These are phyloP conservation scores for Sorghum bicolor DNA, from an alignment of 176 grass and related monocot species.

Conservation along the genomic window DNA sequence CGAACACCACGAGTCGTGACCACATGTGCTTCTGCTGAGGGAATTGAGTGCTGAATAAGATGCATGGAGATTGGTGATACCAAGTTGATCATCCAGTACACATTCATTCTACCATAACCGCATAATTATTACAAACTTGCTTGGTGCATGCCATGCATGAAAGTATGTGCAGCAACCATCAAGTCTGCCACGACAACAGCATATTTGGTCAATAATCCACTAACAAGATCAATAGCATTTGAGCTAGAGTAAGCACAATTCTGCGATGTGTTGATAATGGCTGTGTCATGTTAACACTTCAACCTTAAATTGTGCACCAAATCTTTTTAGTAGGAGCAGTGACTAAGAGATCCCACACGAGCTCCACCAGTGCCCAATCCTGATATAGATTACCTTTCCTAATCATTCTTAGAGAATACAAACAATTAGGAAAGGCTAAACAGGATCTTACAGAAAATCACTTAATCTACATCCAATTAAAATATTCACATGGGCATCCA, in stretches of 20 bases:
- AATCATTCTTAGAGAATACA: slow-evolving; percentile 18
- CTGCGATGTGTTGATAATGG: neutral
- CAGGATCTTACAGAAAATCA: slow-evolving; percentile 4
- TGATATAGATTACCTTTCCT: slow-evolving; percentile 36
- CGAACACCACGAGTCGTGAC: slow-evolving; percentile 9
- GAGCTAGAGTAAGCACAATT: neutral
- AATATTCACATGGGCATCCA: neutral
- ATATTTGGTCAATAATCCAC: slow-evolving; percentile 22
- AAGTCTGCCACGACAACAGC: slow-evolving; percentile 41
- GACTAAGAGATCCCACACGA: slow-evolving; percentile 15
- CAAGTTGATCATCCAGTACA: neutral
- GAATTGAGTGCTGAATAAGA: slow-evolving; percentile 7
- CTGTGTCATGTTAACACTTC: neutral
- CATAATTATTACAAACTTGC: neutral
- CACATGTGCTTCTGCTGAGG: slow-evolving; percentile 29
- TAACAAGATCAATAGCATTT: slow-evolving; percentile 26
- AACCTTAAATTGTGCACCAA: neutral
- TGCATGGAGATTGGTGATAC: neutral
- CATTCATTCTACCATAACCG: neutral
- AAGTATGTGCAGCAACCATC: slow-evolving; percentile 26
- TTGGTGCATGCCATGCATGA: slow-evolving; percentile 21
- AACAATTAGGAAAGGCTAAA: neutral
- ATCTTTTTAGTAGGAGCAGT: neutral
- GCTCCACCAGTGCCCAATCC: neutral
- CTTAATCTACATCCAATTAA: neutral